Evolutionary conservation across 1,139 yeast species (phyloP).

Genomic region (Candida gigantensis): DNA sequence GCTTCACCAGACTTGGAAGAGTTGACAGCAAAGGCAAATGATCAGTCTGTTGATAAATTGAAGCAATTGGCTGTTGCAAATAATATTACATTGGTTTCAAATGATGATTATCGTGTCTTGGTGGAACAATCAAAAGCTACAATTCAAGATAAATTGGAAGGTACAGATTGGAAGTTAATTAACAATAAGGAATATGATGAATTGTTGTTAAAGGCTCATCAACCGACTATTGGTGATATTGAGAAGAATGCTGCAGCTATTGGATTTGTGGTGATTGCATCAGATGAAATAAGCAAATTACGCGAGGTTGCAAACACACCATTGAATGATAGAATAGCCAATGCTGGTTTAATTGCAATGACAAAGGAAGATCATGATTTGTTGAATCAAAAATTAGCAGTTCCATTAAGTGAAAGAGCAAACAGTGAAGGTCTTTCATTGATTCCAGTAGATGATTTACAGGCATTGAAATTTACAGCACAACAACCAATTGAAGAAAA

Average conservation of each 20-base stretch:
- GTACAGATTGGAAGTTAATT: conserved; percentile 26
- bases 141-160: conserved; percentile 27
- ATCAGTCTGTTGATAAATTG: conserved; percentile 18
- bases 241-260: conserved; percentile 26
- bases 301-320: conserved; percentile 18
- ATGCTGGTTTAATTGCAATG: conserved; percentile 37
- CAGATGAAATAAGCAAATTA: conserved; percentile 25
- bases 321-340: conserved; percentile 22
- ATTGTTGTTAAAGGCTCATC: conserved; percentile 35
- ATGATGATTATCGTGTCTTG: conserved; percentile 24
- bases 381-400: conserved; percentile 18
- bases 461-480: conserved; percentile 14
- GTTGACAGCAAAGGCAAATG: conserved; percentile 18
- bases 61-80: conserved; percentile 13
- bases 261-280: conserved; percentile 30
- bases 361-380: conserved; percentile 31
- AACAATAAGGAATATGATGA: conserved; percentile 30
- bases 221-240: conserved; percentile 38
- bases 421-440: conserved; percentile 10
- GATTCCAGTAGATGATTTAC: conserved; percentile 14
- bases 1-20: conserved; percentile 17
- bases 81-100: conserved; percentile 14
- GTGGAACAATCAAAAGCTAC: conserved; percentile 17
- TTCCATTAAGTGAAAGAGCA: conserved; percentile 33
- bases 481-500: conserved; percentile 17